Conservation (phyloP, 2,329 filamentous ascomycete species). For the Trichoderma citrinoviride region DNA sequence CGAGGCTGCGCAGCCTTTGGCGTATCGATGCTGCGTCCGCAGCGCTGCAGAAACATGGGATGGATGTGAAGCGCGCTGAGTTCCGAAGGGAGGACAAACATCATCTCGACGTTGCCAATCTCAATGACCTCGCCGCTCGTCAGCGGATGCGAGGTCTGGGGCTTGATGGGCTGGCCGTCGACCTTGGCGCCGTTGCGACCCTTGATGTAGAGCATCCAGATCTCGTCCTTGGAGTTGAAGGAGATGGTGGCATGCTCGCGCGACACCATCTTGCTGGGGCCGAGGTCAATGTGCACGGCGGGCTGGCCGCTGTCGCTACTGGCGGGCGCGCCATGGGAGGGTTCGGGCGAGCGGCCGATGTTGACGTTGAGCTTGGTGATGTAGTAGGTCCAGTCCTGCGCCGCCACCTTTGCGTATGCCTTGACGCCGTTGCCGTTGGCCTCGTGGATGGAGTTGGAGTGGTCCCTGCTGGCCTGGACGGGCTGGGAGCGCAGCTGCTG, state of each 20-base stretch:
- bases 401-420: conserved; percentile 80
- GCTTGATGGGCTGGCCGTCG: conserved; percentile 69
- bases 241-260: conserved; percentile 72
- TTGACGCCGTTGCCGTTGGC: conserved; percentile 60
- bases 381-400: conserved; percentile 81
- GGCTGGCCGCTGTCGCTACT: conserved; percentile 47
- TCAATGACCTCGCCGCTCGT: conserved; percentile 88
- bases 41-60: conserved; percentile 66
- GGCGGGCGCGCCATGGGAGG: conserved; percentile 36
- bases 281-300: conserved; percentile 80
- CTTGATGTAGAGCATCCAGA: conserved; percentile 83
- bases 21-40: conserved; percentile 48
- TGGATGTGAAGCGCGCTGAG: conserved; percentile 65
- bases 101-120: conserved; percentile 93
- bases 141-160: conserved; percentile 63
- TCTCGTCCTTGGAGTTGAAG: conserved; percentile 65
- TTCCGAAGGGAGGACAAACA: conserved; percentile 88
- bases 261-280: conserved; percentile 78
- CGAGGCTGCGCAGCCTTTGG: conserved; percentile 32
- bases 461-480: conserved; percentile 60
- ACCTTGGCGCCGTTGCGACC: conserved; percentile 89
- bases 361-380: conserved; percentile 72
- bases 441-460: conserved; percentile 63
- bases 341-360: conserved; percentile 68
- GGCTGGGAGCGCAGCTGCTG: conserved; percentile 49